Conservation (phyloP, 495 filamentous ascomycete species). For the Penicillium cataractarum region DNA sequence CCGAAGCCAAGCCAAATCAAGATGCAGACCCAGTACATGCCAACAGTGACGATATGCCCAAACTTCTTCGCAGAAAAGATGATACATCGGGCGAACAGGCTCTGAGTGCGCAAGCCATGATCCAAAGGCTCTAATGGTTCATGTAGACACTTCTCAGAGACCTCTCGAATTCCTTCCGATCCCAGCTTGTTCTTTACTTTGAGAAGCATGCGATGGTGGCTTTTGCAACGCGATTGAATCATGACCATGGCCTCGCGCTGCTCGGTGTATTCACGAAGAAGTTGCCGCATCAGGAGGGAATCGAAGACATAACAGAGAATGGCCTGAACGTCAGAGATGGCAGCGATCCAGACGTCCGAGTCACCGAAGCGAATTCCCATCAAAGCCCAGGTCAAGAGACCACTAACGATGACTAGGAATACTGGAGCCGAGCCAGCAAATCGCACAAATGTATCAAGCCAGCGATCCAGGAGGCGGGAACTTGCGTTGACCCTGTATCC, state of each 20-base stretch:
- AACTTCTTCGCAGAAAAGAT: constrained; percentile 26
- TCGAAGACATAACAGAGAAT: constrained; percentile 44
- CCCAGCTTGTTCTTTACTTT: constrained; percentile 23
- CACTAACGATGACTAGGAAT: constrained; percentile 31
- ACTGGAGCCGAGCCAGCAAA: constrained; percentile 32
- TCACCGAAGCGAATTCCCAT: constrained; percentile 34
- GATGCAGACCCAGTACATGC: constrained; percentile 42
- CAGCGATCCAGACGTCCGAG: constrained; percentile 39
- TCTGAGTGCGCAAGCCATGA: constrained; percentile 19
- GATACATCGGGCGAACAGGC: constrained; percentile 21
- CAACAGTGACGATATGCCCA: constrained; percentile 30
- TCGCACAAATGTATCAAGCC: constrained; percentile 34
- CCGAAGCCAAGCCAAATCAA: constrained; percentile 42
- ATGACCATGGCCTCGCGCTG: constrained; percentile 28
- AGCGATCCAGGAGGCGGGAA: constrained; percentile 31
- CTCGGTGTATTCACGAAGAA: constrained; percentile 34
- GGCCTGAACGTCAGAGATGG: constrained; percentile 42
- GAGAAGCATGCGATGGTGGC: constrained; percentile 35
- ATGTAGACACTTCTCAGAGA: constrained; percentile 10
- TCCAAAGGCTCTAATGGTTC: constrained; percentile 16
- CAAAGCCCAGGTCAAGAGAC: constrained; percentile 33
- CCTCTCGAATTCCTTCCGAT: constrained; percentile 16
- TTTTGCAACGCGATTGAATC: constrained; percentile 35
- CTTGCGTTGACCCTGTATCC: constrained; percentile 26
- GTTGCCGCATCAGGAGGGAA: constrained; percentile 44